A percentile compares a stretch with the other conserved stretches of the same genome.
Conservation (phyloP, 176 grass and related monocot species). For the Puccinellia tenuiflora region DNA sequence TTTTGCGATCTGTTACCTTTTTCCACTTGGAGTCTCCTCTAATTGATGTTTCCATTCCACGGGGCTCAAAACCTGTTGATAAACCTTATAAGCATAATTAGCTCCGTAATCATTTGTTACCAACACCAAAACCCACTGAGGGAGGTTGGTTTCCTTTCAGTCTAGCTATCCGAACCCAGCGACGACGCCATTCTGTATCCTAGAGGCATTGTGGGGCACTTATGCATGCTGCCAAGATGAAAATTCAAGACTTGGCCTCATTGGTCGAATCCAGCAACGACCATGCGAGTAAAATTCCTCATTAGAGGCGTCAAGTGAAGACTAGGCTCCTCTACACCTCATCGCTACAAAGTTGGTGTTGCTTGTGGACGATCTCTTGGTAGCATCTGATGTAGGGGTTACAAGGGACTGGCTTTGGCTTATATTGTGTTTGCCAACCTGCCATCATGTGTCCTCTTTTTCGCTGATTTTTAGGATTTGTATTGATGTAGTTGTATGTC, state of each 20-base stretch:
- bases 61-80: not conserved
- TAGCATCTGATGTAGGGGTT: not conserved
- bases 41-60: not conserved
- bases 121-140: not conserved
- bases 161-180: not conserved
- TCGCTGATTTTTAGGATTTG: not conserved
- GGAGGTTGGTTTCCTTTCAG: not conserved
- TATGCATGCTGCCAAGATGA: not conserved
- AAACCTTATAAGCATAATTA: not conserved
- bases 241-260: not conserved
- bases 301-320: not conserved
- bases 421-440: not conserved
- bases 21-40: not conserved
- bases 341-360: not conserved
- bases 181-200: not conserved
- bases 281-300: not conserved
- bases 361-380: not conserved
- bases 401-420: not conserved
- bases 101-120: not conserved
- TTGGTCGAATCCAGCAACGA: not conserved
- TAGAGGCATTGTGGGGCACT: not conserved
- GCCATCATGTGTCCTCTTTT: not conserved
- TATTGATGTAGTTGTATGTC: not conserved
- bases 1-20: not conserved
- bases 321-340: not conserved